Evolutionary conservation across 768 basidiomycete species (phyloP), one percentile per base, ranked within the genome.

Genomic region (Pulveroboletus sp.): DNA sequence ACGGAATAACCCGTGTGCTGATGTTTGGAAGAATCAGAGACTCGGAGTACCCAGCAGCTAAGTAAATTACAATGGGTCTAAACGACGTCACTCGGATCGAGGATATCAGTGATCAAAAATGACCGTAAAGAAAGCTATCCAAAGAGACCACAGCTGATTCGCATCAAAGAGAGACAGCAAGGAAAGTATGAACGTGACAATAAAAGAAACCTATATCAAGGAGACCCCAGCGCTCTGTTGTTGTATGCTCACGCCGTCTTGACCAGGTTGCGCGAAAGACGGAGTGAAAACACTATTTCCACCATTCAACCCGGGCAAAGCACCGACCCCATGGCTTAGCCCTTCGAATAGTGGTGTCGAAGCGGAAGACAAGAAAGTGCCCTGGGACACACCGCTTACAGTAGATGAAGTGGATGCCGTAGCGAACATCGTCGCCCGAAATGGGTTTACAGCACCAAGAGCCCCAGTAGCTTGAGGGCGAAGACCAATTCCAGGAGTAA

Each of bases 391-490:
- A n/a, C 39, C 40, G 6, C 36, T 43, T 19, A 19, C 42, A 21
- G 43, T 21, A 9, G 50, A 35, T 6, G 53, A 25, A 33, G 64
- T 60, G 8, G 68, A 62, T 8, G 62, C 58, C 6, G 73, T 55
- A 29, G 73, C 61, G 45, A 78, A 74, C 79, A 82, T 82, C 3
- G 82, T 82, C 11, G 79, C 77, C 43, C 83, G 75, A 66, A 85
- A 85, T n/a, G 83, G 83, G 50, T 84, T 85, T 4, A 78, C 78
- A 17, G 59, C 69, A 6, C 73, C 74, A 13, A 70, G 62, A 40
- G 67, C 49, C 3, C 84, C 84, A 19, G 83, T 86, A 54, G 77
- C 74, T 58, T 86, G 84, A 13, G 83, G 80, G 40, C 83, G 70
- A 25, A 85, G 69, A 17, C 62, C 64, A 33, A 73, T 69, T 23